These are phyloP conservation scores for Globisporangium lucens DNA, from an alignment of 352 stramenopile species.

Conservation along the genomic window DNA sequence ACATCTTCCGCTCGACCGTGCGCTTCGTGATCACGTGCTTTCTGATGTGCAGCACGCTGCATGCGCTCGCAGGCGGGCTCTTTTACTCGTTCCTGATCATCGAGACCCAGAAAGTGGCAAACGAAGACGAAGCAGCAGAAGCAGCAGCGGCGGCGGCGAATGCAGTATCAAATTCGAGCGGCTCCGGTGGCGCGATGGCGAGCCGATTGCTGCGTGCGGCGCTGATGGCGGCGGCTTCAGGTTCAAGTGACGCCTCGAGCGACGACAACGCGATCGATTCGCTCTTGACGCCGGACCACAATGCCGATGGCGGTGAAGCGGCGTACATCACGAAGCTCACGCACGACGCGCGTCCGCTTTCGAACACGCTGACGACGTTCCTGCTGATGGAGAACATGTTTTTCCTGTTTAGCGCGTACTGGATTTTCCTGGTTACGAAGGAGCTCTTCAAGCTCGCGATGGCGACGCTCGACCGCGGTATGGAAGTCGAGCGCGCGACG, in stretches of 20 bases:
- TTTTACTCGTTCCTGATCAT: constrained; percentile 62
- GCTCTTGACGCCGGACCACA: constrained; percentile 35
- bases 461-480: constrained; percentile 50
- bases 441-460: constrained; percentile 66
- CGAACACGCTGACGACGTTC: constrained; percentile 37
- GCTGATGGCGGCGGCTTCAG: constrained; percentile 9
- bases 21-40: constrained; percentile 69
- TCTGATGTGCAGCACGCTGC: constrained; percentile 47
- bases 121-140: not conserved
- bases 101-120: constrained; percentile 17
- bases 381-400: constrained; percentile 60
- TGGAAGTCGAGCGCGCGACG: constrained; percentile 39
- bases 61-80: constrained; percentile 42
- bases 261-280: constrained; percentile 15
- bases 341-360: constrained; percentile 37
- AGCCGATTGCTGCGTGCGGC: not conserved
- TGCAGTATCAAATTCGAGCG: constrained; percentile 12
- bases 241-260: constrained; percentile 1
- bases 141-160: constrained; percentile 20
- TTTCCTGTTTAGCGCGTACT: constrained; percentile 64
- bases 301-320: constrained; percentile 48
- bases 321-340: constrained; percentile 63
- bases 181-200: constrained; percentile 4
- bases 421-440: constrained; percentile 52
- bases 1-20: constrained; percentile 68